Evolutionary conservation across 164 flowering plant species (phyloP).

Genomic region (Nymphaea colorata): DNA sequence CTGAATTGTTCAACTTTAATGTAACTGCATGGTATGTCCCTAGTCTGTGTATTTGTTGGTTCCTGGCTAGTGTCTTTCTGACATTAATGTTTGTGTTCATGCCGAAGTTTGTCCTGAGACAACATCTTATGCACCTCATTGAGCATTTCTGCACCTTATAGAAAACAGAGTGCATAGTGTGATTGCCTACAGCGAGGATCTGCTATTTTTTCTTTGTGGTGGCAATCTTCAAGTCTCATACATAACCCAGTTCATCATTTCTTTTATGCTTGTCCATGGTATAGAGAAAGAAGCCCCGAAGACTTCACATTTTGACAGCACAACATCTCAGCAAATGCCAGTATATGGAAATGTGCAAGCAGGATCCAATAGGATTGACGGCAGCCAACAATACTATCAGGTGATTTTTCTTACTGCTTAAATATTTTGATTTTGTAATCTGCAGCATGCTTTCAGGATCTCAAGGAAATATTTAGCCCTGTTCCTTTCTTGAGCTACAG

Average conservation of each 20-base stretch:
- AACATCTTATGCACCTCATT: no score
- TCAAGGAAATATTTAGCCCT: no score
- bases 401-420: conserved; percentile 15
- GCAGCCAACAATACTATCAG: conserved; percentile 48
- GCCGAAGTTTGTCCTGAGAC: no score
- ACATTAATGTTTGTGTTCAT: no score
- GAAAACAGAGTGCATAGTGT: background rate
- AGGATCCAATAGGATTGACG: conserved; percentile 17
- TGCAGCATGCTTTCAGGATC: no score
- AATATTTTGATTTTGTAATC: no score
- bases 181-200: background rate
- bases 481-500: background rate
- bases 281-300: conserved; percentile 37
- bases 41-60: no score
- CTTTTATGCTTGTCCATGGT: conserved; percentile 3
- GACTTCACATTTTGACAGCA: conserved; percentile 19
- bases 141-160: background rate
- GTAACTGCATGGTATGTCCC: no score
- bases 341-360: conserved; percentile 29
- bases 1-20: no score
- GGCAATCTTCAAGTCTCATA: no score
- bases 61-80: no score
- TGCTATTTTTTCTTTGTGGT: background rate
- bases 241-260: no score
- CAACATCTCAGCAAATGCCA: conserved; percentile 14